Base-by-base conservation (phyloP, 306 rosid species). In the Gastrolobium villosum region DNA sequence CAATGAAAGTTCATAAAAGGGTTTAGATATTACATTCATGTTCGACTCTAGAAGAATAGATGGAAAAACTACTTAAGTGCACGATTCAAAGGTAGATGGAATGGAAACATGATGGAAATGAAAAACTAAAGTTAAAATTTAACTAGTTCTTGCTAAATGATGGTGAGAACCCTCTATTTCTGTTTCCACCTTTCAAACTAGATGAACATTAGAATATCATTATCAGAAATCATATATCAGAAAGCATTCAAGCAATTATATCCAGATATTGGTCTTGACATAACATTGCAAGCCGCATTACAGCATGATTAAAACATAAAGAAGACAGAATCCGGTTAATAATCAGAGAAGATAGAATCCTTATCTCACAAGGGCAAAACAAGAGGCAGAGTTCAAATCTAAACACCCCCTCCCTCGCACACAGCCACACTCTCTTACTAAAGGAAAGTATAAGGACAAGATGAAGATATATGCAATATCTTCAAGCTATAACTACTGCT, bases 1-100 rank as follows among this genome's bases (percentile, higher is more conserved):
- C 41, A 81, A 82, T 63, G 63, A 54, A 69, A 62, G 61, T 76
- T 77, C 52, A 74, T 48, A 37, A 20, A 39, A 44, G n/a, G 56
- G 57, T 72, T 70, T 40, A 41, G 61, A 39, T 65, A 64, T 14
- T 28, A 34, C 7, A 71, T 64, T 30, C 74, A 63, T 6, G 30
- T 54, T 79, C 56, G 54, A 40, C 74, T 30, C 41, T 15, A 43
- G 54, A 7, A 54, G 75, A 60, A 62, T 31, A n/a, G 26, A 50
- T 49, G 6, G 7, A 48, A 10, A 48, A 10, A 20, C 30, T 10
- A 43, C 56, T 37, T 31, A 13, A 70, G 32, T 4, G 56, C 60
- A 9, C 15, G 40, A 9, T 57, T 31, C 40, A 57, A 54, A 43
- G 43, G 53, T 11, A 45, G 44, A 59, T n/a, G 43, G n/a, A n/a